These are phyloP conservation scores for Oenanthe sinensis DNA, from an alignment of 129 eudicot species.

Conservation along the genomic window DNA sequence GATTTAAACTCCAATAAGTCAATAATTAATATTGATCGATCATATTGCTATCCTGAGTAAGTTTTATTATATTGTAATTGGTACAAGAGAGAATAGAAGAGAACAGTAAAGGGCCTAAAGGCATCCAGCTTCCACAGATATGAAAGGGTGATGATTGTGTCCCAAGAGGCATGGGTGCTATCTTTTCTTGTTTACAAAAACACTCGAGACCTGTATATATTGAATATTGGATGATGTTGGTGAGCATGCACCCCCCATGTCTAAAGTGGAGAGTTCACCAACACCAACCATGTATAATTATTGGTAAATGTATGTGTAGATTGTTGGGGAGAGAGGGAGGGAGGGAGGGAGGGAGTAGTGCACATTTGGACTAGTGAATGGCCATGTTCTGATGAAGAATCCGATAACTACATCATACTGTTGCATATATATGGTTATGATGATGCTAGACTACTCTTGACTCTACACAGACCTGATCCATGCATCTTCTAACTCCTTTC, in stretches of 20 bases:
- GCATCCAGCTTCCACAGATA: neutral
- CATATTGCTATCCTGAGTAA: neutral
- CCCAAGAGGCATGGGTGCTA: neutral
- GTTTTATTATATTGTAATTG: neutral
- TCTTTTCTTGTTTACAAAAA: neutral
- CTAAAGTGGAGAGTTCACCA: too few species aligned
- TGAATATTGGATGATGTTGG: too few species aligned
- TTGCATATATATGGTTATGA: neutral
- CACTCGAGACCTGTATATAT: too few species aligned
- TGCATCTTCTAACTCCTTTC: neutral
- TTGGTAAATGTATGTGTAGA: too few species aligned
- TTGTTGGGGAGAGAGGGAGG: too few species aligned
- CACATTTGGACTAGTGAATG: neutral
- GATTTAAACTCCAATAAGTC: too few species aligned
- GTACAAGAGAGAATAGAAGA: neutral
- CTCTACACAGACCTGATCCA: too few species aligned
- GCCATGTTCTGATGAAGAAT: neutral
- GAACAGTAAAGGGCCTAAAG: neutral
- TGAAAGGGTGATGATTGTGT: constrained; percentile 1
- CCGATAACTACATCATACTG: neutral
- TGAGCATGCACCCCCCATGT: too few species aligned
- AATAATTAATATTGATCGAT: too few species aligned
- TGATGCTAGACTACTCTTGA: too few species aligned
- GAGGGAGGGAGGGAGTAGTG: neutral
- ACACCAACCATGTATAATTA: too few species aligned